Evolutionary conservation across 2,329 filamentous ascomycete genomes (phyloP).

Genomic region (Chrysoporthe puriensis): DNA sequence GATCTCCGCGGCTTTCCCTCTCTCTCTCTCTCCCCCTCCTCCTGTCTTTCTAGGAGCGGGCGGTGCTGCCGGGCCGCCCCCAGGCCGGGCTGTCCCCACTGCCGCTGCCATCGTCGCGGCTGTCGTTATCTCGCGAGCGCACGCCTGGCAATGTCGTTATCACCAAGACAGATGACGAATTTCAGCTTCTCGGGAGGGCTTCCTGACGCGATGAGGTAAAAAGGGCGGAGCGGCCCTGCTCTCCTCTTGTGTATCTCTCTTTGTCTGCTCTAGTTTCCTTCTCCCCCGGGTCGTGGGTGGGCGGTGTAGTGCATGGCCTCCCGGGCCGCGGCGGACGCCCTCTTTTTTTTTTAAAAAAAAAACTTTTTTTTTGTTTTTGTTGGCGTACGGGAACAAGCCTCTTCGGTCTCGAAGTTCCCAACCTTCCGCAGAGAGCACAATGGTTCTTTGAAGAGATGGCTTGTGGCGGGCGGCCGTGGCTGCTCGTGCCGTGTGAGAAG

Average conservation of each 20-base stretch:
- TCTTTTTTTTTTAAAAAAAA: background rate
- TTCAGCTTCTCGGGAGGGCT: background rate
- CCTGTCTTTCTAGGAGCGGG: background rate
- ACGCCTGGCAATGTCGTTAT: slow-evolving; percentile 27
- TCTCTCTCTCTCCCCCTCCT: background rate
- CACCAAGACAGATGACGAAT: slow-evolving; percentile 23
- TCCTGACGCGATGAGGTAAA: background rate
- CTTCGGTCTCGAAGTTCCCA: no score
- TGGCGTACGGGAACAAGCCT: background rate
- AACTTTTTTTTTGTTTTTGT: no score
- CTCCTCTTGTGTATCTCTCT: background rate
- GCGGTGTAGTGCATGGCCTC: background rate
- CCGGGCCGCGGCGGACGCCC: no score
- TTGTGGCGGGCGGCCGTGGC: no score
- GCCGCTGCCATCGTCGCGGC: background rate
- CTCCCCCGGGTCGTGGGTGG: background rate
- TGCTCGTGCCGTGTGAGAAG: background rate
- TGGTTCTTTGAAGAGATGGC: no score
- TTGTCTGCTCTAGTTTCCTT: background rate
- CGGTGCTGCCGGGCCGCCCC: no score
- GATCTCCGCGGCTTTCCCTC: background rate
- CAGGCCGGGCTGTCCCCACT: no score
- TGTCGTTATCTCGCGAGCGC: slow-evolving; percentile 19
- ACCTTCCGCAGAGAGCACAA: no score
- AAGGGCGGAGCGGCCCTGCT: background rate